Percentiles rank a stretch among this genome's conserved stretches.
Evolutionary conservation across 257 asterid genomes (phyloP).

Genomic region (Scutellaria minor): DNA sequence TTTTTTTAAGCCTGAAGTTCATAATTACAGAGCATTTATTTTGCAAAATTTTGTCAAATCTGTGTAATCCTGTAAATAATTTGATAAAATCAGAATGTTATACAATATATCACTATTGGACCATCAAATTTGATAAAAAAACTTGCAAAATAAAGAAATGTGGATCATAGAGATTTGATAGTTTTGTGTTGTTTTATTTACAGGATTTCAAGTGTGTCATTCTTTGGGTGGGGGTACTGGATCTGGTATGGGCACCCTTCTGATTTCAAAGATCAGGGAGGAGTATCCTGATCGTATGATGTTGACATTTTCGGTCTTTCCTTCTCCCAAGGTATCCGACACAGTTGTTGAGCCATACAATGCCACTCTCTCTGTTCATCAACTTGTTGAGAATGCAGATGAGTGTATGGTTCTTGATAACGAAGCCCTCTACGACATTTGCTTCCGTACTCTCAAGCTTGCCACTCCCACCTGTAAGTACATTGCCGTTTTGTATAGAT

Average conservation of each 20-base stretch:
- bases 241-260: constrained; percentile 69
- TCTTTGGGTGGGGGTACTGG: constrained; percentile 71
- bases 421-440: constrained; percentile 62
- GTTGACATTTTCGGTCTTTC: constrained; percentile 62
- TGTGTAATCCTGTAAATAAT: too few relatives aligned
- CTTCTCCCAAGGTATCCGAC: constrained; percentile 64
- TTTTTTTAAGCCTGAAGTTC: too few relatives aligned
- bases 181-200: not conserved
- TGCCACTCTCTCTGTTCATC: constrained; percentile 62
- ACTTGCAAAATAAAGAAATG: not conserved
- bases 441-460: constrained; percentile 69
- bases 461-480: constrained; percentile 58
- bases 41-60: too few relatives aligned
- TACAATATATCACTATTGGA: too few relatives aligned
- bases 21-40: too few relatives aligned
- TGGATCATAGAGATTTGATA: not conserved
- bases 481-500: not conserved
- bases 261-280: constrained; percentile 64
- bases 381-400: constrained; percentile 63
- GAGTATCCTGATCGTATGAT: constrained; percentile 68
- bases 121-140: too few relatives aligned
- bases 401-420: constrained; percentile 69
- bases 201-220: constrained; percentile 67
- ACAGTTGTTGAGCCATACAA: constrained; percentile 66
- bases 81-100: too few relatives aligned